Base-by-base conservation (phyloP, 202 grass and related monocot species). In the Musa balbisiana region DNA sequence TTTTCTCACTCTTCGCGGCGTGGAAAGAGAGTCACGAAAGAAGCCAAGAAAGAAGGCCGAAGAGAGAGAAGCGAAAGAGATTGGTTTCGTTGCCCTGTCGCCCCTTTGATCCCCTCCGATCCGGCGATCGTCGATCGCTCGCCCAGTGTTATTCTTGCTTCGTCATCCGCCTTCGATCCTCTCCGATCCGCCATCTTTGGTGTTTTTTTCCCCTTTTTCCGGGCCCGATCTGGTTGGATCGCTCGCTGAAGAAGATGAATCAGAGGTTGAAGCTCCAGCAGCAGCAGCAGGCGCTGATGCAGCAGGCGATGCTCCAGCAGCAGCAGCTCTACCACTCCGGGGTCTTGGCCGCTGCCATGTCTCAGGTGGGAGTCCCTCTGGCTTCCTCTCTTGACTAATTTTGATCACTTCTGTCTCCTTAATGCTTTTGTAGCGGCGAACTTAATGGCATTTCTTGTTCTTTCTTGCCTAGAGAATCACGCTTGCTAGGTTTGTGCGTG, bases 201-300 rank as follows among this genome's bases (percentile, higher is more conserved):
- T 17, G 49, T 79, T 79, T 69, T 33, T 33, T 5, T 0, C 33
- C 33, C 22, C 6, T 10, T 29, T 65, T 65, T 33, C n/a, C n/a
- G 51, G 5, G 56, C 9, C 52, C 59, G 49, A 33, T n/a, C 25
- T 16, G 15, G 15, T 60, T 60, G 56, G 56, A 60, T 60, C 19
- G 56, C 56, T 19, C 56, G 5, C 3, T 16, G 50, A 15, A 52
- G 63, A 56, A 73, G 56, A 80, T 80, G 78, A 72, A 80, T 52
- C 78, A 63, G 67, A 80, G 78, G 78, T 24, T 80, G 56, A 80
- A 80, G 56, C 67, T 72, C 20, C 69, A 79, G 65, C 76, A 78
- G 64, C 76, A 80, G 78, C 78, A 80, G 65, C 76, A 78, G 70
- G 78, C 78, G 8, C 29, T 80, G 15, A 80, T 80, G 78, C 78